A percentile compares a stretch with the other conserved stretches of the same genome.
Conservation (phyloP, 106 monocot species). For the Acorus calamus region DNA sequence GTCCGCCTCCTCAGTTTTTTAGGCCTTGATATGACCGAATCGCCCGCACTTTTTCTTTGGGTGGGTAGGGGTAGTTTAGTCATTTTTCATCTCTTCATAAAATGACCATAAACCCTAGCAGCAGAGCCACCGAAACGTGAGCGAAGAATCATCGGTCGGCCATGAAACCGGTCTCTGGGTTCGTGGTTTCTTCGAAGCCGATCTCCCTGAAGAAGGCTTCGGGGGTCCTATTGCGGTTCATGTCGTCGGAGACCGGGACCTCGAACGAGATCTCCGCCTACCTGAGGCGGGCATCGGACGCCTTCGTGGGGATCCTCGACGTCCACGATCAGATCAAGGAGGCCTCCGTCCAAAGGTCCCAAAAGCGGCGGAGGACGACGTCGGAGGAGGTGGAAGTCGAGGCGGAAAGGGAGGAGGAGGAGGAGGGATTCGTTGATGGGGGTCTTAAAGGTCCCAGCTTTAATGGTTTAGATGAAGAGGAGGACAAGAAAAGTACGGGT, state of each 20-base stretch:
- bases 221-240: constrained; percentile 26
- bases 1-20: no score
- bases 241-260: constrained; percentile 19
- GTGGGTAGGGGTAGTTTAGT: no score
- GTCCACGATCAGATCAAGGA: constrained; percentile 15
- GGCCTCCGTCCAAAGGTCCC: neutral
- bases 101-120: no score
- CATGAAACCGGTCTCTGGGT: constrained; percentile 41
- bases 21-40: no score
- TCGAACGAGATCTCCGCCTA: constrained; percentile 28
- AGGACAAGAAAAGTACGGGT: no score
- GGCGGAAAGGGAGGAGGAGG: neutral
- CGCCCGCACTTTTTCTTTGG: no score
- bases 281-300: constrained; percentile 23
- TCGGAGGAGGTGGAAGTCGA: neutral
- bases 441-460: no score
- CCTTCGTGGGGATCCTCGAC: constrained; percentile 31
- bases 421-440: neutral
- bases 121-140: no score
- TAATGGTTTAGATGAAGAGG: no score
- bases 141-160: no score
- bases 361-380: neutral
- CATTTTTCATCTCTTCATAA: no score
- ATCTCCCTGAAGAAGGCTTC: constrained; percentile 33
- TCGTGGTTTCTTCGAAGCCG: constrained; percentile 21